Conservation (phyloP, 441 rosid species). For the Hura crepitans region DNA sequence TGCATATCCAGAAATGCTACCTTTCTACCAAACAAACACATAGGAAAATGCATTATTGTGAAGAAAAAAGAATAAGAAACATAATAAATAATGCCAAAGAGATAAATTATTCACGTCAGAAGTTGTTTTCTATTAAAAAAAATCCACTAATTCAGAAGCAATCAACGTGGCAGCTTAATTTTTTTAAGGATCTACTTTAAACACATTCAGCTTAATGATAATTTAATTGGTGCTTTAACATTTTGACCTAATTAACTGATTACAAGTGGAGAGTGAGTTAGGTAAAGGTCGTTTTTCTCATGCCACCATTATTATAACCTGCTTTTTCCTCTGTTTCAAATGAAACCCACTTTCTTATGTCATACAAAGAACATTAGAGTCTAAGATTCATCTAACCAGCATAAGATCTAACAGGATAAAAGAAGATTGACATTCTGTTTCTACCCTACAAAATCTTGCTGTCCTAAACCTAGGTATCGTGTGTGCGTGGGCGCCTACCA, state of each 20-base stretch:
- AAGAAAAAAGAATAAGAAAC: background rate
- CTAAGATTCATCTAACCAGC: background rate
- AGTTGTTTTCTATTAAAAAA: background rate
- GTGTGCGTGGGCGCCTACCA: slow-evolving; percentile 2
- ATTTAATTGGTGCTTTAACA: background rate
- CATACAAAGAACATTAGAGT: background rate
- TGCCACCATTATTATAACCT: slow-evolving; percentile 31
- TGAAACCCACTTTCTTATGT: background rate
- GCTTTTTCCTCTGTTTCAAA: slow-evolving; percentile 15
- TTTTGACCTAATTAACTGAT: slow-evolving; percentile 23
- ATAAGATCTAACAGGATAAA: background rate
- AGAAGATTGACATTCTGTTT: background rate
- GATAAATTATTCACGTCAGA: background rate
- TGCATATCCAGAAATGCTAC: background rate
- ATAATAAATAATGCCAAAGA: background rate
- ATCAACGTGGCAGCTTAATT: slow-evolving; percentile 12
- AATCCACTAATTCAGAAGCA: slow-evolving; percentile 6
- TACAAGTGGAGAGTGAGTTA: slow-evolving; percentile 29
- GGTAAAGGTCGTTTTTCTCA: slow-evolving; percentile 37
- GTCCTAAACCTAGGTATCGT: background rate
- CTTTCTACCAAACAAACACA: slow-evolving; percentile 15
- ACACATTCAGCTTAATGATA: slow-evolving; percentile 13
- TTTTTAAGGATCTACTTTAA: slow-evolving; percentile 5
- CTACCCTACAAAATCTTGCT: background rate
- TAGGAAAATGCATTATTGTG: background rate